Base-by-base conservation (phyloP, 495 filamentous ascomycete species). In the Penicillium manginii region DNA sequence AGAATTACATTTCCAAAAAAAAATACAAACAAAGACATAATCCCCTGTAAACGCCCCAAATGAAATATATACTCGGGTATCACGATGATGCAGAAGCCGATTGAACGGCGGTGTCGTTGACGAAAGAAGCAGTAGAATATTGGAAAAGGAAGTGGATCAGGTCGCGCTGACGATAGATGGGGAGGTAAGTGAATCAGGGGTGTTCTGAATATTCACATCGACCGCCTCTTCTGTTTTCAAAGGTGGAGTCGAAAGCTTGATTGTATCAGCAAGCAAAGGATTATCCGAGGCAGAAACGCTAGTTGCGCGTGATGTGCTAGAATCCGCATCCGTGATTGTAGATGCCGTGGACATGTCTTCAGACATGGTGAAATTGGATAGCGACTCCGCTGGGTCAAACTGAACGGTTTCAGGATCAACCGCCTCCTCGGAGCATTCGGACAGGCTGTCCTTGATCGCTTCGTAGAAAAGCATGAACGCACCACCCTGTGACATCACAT, bases 381-480 rank as follows among this genome's bases (percentile, higher is more conserved):
- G 52, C 5, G 72, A 70, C 22, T 64, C 66, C 3, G 59, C 55
- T 17, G 52, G 57, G 12, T 62, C 69, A 23, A 48, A 59, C 32
- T 43, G 53, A 1, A 50, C 37, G 8, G 61, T 43, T 6, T 58
- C 35, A 29, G 54, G 21, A 9, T 51, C 33, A 3, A 42, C 18
- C 3, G 39, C 11, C 46, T 49, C 42, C n/a, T 31, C 43, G 18
- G 29, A 29, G 7, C n/a, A 17, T 6, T 10, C 22, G 4, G 46
- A 40, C 21, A 35, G 1, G 2, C 37, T 47, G 9, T 17, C 52
- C 21, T 73, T 70, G 11, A 78, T 54, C 9, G 70, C 68, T 66
- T 98, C 94, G 65, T 98, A 98, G 73, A 98, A 97, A 9, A 98
- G 80, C 93, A 98, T 97, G 65, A 97, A 98, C 1, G 89, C 93